These are phyloP conservation scores for Saturnispora bothae DNA, from an alignment of 805 yeast species.

Conservation along the genomic window DNA sequence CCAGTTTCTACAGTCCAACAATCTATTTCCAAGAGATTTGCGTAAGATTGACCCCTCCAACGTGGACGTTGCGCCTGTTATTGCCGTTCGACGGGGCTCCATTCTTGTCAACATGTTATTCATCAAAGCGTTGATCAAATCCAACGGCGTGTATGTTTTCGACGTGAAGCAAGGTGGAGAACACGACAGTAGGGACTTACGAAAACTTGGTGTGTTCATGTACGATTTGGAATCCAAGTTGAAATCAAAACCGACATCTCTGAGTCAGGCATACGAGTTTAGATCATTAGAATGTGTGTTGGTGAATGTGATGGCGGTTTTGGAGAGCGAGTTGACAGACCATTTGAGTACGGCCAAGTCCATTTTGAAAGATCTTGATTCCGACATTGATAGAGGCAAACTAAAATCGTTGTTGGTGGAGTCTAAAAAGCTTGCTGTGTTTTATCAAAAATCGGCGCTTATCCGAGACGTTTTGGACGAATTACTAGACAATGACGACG, in stretches of 20 bases:
- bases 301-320: slow-evolving; percentile 65
- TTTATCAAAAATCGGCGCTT: slow-evolving; percentile 64
- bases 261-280: slow-evolving; percentile 60
- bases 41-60: slow-evolving; percentile 69
- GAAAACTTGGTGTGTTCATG: slow-evolving; percentile 64
- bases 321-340: slow-evolving; percentile 63
- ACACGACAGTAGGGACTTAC: slow-evolving; percentile 34
- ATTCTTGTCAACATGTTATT: slow-evolving; percentile 76
- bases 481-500: slow-evolving; percentile 77
- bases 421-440: slow-evolving; percentile 60
- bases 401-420: slow-evolving; percentile 62
- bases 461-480: slow-evolving; percentile 79
- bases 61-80: slow-evolving; percentile 79
- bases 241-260: slow-evolving; percentile 23
- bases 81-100: slow-evolving; percentile 68
- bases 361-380: slow-evolving; percentile 63
- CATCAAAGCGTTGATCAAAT: slow-evolving; percentile 80
- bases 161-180: slow-evolving; percentile 37
- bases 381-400: slow-evolving; percentile 65
- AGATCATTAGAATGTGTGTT: slow-evolving; percentile 74
- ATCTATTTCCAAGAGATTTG: slow-evolving; percentile 75
- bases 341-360: slow-evolving; percentile 50
- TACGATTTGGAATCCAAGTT: slow-evolving; percentile 76
- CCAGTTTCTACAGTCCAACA: slow-evolving; percentile 58
- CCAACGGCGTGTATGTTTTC: slow-evolving; percentile 70